phyloP scores from a whole-genome alignment of 2,329 filamentous ascomycete species.

The Amphichorda felina region DNA sequence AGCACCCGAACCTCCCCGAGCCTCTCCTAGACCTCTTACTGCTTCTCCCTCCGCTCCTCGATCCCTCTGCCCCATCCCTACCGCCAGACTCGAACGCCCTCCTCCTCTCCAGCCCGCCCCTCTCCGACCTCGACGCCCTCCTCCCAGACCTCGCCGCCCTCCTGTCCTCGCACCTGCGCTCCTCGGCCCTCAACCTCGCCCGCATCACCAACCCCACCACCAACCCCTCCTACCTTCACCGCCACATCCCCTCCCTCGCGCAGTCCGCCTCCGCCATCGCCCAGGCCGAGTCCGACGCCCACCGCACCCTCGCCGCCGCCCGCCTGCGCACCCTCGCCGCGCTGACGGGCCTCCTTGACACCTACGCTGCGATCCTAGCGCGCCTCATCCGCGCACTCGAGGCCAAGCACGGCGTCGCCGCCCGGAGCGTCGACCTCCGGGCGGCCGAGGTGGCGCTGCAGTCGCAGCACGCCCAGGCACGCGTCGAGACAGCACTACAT shows the following conservation, averaged over 20 bases:
- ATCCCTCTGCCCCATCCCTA: constrained; percentile 19
- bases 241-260: constrained; percentile 37
- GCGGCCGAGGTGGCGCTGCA: constrained; percentile 30
- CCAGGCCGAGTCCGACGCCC: constrained; percentile 15
- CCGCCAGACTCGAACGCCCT: constrained; percentile 23
- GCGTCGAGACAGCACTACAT: constrained; percentile 21
- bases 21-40: constrained; percentile 41
- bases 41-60: constrained; percentile 38
- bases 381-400: constrained; percentile 39
- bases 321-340: constrained; percentile 25
- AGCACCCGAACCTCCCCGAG: constrained; percentile 19
- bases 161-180: constrained; percentile 36
- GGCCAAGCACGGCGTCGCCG: constrained; percentile 40
- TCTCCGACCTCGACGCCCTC: constrained; percentile 32
- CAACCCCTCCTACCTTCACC: constrained; percentile 46
- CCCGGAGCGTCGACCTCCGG: constrained; percentile 37
- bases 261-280: constrained; percentile 23
- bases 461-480: constrained; percentile 27
- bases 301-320: constrained; percentile 19
- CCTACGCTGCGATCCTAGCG: constrained; percentile 24
- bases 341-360: constrained; percentile 25
- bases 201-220: constrained; percentile 35
- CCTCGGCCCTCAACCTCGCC: constrained; percentile 33
- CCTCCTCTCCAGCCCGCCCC: constrained; percentile 36
- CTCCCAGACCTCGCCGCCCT: constrained; percentile 34